Base-by-base conservation (phyloP, 2,329 filamentous ascomycete genomes). In the Colletotrichum lini region DNA sequence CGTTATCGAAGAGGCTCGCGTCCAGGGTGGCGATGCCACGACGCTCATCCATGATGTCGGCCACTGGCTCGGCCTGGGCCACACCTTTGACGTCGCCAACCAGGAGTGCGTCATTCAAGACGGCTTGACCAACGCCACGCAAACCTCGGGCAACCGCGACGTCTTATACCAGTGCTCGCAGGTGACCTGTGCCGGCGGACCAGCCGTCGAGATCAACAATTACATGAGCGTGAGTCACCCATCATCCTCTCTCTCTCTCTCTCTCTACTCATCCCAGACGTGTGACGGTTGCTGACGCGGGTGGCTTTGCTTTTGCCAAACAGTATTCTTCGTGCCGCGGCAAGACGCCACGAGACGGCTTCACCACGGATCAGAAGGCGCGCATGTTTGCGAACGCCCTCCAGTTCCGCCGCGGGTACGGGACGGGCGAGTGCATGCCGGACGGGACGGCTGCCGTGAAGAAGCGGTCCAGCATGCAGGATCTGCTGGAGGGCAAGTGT, bases 21-120 rank as follows among this genome's bases (percentile, higher is more conserved):
- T 72, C 21, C 66, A 70, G 40, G 70, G 70, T 23, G 69, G 54
- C n/a, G 52, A 70, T 13, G 44, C 66, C 3, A 76, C 74, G 56
- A 79, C 78, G 26, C 74, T 78, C 2, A 67, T 78, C 6, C 79
- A 81, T 65, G 79, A 73, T 26, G 65, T 73, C 18, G 72, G 73
- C 13, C 73, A 73, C 49, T 74, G 73, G 73, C 59, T 74, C 10
- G 73, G 73, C 4, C 50, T 74, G 13, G 58, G 60, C n/a, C 73
- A 74, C 59, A 74, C 73, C 2, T 73, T 74, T 18, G 56, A 49
- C 35, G 44, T 18, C 4, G n/a, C 61, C 15, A 61, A 59, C 18
- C 53, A 74, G 12, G 63, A 75, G 5, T 77, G 75, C 64, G 38
- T 65, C 45, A 21, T 59, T 0, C 68, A 72, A 15, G 70, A 73